A percentile compares a stretch with the other conserved stretches of the same genome.
Evolutionary conservation across 331 rosid genomes (phyloP).

Genomic region (Rosa hybrid): DNA sequence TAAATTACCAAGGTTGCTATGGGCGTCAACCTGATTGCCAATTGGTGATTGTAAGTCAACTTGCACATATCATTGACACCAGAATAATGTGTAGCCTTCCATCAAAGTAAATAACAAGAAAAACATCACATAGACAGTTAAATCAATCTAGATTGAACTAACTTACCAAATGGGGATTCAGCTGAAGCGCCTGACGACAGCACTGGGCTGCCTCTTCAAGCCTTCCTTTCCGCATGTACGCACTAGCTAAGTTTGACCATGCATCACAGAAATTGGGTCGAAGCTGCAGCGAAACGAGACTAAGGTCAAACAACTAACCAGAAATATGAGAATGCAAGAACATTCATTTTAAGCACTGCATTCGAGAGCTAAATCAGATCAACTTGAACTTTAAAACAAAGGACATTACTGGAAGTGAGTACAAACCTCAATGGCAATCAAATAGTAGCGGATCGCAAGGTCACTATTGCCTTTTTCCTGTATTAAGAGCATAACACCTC

Average conservation of each 20-base stretch:
- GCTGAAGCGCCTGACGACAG: conserved; percentile 96
- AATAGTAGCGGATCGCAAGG: conserved; percentile 91
- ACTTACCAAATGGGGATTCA: conserved; percentile 86
- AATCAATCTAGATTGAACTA: not conserved
- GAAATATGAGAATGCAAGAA: not conserved
- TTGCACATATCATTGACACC: not conserved
- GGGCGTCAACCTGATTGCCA: conserved; percentile 87
- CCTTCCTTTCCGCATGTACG: conserved; percentile 98
- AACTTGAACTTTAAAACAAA: not conserved
- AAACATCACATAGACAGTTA: not conserved
- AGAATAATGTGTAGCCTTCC: not conserved
- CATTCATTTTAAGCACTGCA: not conserved
- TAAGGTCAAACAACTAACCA: conserved; percentile 15
- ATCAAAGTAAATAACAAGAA: not conserved
- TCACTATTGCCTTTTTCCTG: conserved; percentile 99
- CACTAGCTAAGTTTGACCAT: conserved; percentile 99
- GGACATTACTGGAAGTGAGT: not conserved
- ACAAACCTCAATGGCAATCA: conserved; percentile 94
- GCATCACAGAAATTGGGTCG: conserved; percentile 97
- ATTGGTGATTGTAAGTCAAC: conserved; percentile 10
- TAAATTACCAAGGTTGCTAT: conserved; percentile 92
- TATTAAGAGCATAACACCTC: conserved; percentile 25
- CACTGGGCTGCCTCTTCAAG: conserved; percentile 96
- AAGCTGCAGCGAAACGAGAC: conserved; percentile 52
- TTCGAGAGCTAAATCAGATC: not conserved